Percentiles rank a stretch among this genome's conserved stretches.
Conservation (phyloP, 2,329 filamentous ascomycete species). For the Tolypocladium cylindrosporum region DNA sequence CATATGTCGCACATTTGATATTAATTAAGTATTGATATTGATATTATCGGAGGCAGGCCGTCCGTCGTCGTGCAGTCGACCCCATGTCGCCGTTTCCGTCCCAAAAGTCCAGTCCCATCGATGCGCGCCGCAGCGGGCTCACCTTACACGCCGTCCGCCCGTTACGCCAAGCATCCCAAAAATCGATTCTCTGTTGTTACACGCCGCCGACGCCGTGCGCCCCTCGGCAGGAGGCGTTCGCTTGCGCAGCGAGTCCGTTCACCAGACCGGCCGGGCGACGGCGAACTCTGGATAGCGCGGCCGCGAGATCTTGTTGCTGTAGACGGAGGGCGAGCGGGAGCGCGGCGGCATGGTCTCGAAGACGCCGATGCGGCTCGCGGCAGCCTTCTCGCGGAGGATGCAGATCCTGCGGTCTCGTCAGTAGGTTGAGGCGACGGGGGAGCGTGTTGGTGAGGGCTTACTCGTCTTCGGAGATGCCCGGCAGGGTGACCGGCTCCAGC, state of each 20-base stretch:
- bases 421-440: not conserved
- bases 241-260: not conserved
- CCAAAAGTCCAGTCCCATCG: not conserved
- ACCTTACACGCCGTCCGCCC: not conserved
- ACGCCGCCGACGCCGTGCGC: not conserved
- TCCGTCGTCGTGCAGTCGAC: not conserved
- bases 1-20: too few relatives aligned
- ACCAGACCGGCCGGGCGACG: not conserved
- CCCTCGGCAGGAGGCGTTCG: not conserved
- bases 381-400: slow-evolving; percentile 41
- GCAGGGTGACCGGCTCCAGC: slow-evolving; percentile 40
- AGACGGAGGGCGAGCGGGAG: slow-evolving; percentile 10
- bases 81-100: not conserved
- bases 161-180: not conserved
- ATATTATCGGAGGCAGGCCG: not conserved
- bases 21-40: not conserved
- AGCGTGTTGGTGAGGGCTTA: slow-evolving; percentile 15
- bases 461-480: slow-evolving; percentile 50
- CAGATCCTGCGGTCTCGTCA: slow-evolving; percentile 25
- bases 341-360: slow-evolving; percentile 20
- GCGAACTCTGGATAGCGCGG: not conserved
- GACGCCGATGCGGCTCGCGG: slow-evolving; percentile 37
- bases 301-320: slow-evolving; percentile 6
- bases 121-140: not conserved
- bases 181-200: not conserved